Percentiles rank a stretch among this genome's conserved stretches.
Evolutionary conservation across 1,284 basidiomycete genomes (phyloP).

Genomic region (Microbotryum intermedium): DNA sequence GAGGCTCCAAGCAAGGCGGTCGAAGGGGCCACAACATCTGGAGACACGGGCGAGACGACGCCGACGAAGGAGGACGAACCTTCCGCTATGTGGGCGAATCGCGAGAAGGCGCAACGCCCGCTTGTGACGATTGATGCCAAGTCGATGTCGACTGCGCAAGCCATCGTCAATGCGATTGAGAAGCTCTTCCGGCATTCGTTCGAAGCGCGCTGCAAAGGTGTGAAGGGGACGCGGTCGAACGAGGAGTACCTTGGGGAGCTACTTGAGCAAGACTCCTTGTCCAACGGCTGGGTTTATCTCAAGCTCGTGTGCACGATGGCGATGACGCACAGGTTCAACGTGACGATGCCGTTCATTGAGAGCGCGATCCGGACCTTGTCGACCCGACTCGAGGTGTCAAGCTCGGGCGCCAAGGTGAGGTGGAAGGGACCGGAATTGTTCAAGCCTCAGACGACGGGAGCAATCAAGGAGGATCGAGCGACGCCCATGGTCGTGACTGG

Average conservation of each 20-base stretch:
- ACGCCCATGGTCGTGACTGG: background rate
- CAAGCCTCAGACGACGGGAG: background rate
- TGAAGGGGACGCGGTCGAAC: slow-evolving; percentile 11
- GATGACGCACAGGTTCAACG: slow-evolving; percentile 17
- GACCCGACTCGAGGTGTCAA: slow-evolving; percentile 16
- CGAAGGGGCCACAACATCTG: background rate
- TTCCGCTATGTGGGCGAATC: too few species aligned
- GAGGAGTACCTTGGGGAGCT: slow-evolving; percentile 25
- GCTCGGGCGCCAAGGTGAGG: slow-evolving; percentile 16
- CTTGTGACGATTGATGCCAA: too few species aligned
- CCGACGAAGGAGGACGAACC: background rate
- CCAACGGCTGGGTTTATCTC: slow-evolving; percentile 26
- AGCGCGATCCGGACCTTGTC: slow-evolving; percentile 18
- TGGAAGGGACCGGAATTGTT: slow-evolving; percentile 10
- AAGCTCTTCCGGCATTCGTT: slow-evolving; percentile 18
- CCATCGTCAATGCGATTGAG: slow-evolving; percentile 18
- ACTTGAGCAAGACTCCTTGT: slow-evolving; percentile 21
- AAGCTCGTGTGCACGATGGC: slow-evolving; percentile 28
- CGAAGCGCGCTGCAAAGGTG: background rate
- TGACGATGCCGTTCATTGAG: slow-evolving; percentile 24
- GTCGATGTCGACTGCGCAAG: too few species aligned
- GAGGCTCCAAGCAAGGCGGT: background rate
- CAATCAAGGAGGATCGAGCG: background rate
- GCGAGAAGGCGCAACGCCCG: too few species aligned
- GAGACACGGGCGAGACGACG: background rate